A percentile compares a stretch with the other conserved stretches of the same genome.
phyloP scores from a whole-genome alignment of 2,329 filamentous ascomycete genomes.

The Diaporthe sp. region DNA sequence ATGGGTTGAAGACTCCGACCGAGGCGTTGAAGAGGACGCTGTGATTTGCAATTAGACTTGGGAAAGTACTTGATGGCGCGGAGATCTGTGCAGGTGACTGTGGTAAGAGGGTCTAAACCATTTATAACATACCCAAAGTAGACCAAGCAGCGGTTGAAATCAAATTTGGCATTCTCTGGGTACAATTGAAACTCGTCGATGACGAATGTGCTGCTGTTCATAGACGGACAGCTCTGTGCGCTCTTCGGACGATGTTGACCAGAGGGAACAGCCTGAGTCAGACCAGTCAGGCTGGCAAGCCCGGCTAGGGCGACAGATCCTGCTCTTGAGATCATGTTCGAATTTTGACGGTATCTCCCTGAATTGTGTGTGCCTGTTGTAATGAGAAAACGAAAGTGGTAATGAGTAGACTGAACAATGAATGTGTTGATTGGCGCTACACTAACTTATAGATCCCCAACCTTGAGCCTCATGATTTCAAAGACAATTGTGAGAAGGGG shows the following conservation, averaged over 20 bases:
- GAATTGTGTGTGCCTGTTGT: not conserved
- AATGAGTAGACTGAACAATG: not conserved
- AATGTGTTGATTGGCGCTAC: not conserved
- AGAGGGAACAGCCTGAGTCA: not conserved
- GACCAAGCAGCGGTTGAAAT: constrained; percentile 49
- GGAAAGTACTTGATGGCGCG: not conserved
- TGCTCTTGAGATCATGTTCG: not conserved
- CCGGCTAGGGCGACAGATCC: constrained; percentile 6
- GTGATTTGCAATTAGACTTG: not conserved
- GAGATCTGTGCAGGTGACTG: not conserved
- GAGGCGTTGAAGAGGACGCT: constrained; percentile 52
- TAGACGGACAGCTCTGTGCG: constrained; percentile 40
- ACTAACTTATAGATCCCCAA: constrained; percentile 15
- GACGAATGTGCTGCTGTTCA: constrained; percentile 44
- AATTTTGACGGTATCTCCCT: not conserved
- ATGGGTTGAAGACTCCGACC: constrained; percentile 52
- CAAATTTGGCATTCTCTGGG: constrained; percentile 54
- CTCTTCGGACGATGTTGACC: not conserved
- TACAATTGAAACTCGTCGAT: constrained; percentile 51
- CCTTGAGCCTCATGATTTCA: not conserved
- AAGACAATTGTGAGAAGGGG: not conserved
- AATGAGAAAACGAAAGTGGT: not conserved
- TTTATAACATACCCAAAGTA: constrained; percentile 49
- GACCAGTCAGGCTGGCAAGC: constrained; percentile 4
- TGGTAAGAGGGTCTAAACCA: not conserved